Evolutionary conservation across 805 yeast genomes (phyloP).

Genomic region (Barnettozyma californica): DNA sequence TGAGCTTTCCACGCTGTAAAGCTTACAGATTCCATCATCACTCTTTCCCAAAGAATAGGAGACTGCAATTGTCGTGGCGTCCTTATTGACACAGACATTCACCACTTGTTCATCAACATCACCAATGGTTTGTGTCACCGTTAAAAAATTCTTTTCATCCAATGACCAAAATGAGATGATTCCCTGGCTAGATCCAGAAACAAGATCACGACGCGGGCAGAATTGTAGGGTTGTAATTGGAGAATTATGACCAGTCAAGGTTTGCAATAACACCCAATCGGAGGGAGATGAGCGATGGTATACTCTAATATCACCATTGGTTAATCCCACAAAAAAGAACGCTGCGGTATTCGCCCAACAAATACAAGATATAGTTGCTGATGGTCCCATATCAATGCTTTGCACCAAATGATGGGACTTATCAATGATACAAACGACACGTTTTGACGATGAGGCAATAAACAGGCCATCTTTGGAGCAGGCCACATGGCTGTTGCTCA

Average conservation of each 20-base stretch:
- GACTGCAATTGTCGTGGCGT: not conserved
- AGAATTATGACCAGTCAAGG: slow-evolving; percentile 42
- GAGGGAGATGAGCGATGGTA: slow-evolving; percentile 11
- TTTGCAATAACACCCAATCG: slow-evolving; percentile 9
- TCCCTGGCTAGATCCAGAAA: slow-evolving; percentile 55
- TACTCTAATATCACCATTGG: slow-evolving; percentile 38
- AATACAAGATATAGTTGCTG: slow-evolving; percentile 23
- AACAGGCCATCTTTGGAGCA: slow-evolving; percentile 37
- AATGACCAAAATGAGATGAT: slow-evolving; percentile 46
- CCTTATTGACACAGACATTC: not conserved
- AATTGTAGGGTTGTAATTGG: slow-evolving; percentile 42
- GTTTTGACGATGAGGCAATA: slow-evolving; percentile 37
- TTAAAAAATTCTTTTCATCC: slow-evolving; percentile 23
- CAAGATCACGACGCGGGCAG: slow-evolving; percentile 44
- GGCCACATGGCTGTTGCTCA: slow-evolving; percentile 24
- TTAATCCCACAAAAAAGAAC: slow-evolving; percentile 41
- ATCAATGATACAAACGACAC: slow-evolving; percentile 32
- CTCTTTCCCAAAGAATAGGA: not conserved
- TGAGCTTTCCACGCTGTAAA: not conserved
- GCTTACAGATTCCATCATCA: not conserved
- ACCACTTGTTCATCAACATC: slow-evolving; percentile 38
- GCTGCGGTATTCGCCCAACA: slow-evolving; percentile 30
- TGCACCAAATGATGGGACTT: slow-evolving; percentile 23
- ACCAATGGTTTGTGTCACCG: slow-evolving; percentile 34
- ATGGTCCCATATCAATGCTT: slow-evolving; percentile 26